phyloP scores from a whole-genome alignment of 106 monocot genomes.

The Narthecium ossifragum region DNA sequence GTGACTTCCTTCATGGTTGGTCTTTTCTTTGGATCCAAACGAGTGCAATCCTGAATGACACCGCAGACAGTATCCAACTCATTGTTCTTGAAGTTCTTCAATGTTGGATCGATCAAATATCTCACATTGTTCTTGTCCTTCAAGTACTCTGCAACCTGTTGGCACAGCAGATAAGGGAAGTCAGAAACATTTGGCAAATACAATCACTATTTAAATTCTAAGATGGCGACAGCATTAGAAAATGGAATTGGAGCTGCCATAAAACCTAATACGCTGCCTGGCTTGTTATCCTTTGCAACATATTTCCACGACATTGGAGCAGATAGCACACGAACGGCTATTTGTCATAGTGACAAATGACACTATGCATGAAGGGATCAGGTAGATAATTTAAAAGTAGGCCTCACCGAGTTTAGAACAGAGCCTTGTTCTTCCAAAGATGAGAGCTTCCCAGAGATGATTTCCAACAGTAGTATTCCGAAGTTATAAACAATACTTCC shows the following conservation, averaged over 20 bases:
- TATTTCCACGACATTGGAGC: too few relatives aligned
- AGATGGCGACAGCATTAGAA: too few relatives aligned
- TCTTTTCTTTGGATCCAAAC: slow-evolving; percentile 33
- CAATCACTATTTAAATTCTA: too few relatives aligned
- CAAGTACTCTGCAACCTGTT: slow-evolving; percentile 60
- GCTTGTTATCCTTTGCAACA: too few relatives aligned
- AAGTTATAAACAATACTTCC: slow-evolving; percentile 66
- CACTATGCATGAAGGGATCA: too few relatives aligned
- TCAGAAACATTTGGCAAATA: too few relatives aligned
- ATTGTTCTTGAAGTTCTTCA: slow-evolving; percentile 36
- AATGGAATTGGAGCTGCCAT: too few relatives aligned
- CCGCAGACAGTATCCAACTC: slow-evolving; percentile 59
- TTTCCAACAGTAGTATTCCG: slow-evolving; percentile 73
- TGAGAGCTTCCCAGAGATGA: slow-evolving; percentile 66
- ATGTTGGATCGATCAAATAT: slow-evolving; percentile 52
- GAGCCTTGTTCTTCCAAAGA: slow-evolving; percentile 42
- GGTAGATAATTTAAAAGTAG: background rate
- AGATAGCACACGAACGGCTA: too few relatives aligned
- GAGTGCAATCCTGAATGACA: slow-evolving; percentile 56
- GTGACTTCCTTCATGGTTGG: slow-evolving; percentile 48
- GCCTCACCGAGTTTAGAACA: slow-evolving; percentile 51
- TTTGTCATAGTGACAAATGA: too few relatives aligned
- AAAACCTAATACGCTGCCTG: too few relatives aligned
- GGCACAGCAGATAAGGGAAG: background rate
- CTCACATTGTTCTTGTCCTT: slow-evolving; percentile 30